Conservation (phyloP, 2,329 filamentous ascomycete species). For the Exserohilum rostratum region DNA sequence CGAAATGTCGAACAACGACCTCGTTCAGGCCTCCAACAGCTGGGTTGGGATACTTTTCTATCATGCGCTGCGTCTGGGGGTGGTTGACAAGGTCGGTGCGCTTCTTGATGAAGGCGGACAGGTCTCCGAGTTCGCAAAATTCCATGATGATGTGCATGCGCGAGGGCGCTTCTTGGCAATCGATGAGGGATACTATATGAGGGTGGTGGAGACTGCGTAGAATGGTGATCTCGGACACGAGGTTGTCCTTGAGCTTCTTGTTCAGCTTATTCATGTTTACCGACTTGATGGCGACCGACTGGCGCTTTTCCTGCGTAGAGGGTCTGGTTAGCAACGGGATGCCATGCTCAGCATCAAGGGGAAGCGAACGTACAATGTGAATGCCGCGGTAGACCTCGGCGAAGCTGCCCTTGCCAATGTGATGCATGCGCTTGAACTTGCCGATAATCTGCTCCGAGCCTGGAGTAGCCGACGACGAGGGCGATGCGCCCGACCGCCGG, state of each 20-base stretch:
- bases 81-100: slow-evolving; percentile 80
- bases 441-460: slow-evolving; percentile 60
- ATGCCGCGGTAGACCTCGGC: slow-evolving; percentile 90
- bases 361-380: slow-evolving; percentile 68
- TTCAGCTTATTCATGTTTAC: slow-evolving; percentile 90
- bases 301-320: slow-evolving; percentile 69
- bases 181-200: slow-evolving; percentile 94
- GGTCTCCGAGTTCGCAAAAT: slow-evolving; percentile 92
- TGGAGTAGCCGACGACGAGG: slow-evolving; percentile 35
- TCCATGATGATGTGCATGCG: slow-evolving; percentile 99
- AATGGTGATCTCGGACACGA: slow-evolving; percentile 94
- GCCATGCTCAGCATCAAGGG: not conserved
- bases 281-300: slow-evolving; percentile 93
- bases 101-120: slow-evolving; percentile 96
- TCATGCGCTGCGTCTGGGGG: slow-evolving; percentile 85
- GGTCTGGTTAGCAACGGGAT: slow-evolving; percentile 20
- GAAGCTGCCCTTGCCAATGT: slow-evolving; percentile 98
- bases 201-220: slow-evolving; percentile 92
- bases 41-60: slow-evolving; percentile 87
- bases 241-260: slow-evolving; percentile 94
- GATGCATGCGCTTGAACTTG: slow-evolving; percentile 79
- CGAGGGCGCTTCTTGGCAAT: slow-evolving; percentile 83
- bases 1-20: slow-evolving; percentile 93
- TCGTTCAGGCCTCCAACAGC: slow-evolving; percentile 88
- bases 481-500: slow-evolving; percentile 46